These are phyloP conservation scores for Lindgomyces ingoldianus DNA, from an alignment of 495 filamentous ascomycete species.

Conservation along the genomic window DNA sequence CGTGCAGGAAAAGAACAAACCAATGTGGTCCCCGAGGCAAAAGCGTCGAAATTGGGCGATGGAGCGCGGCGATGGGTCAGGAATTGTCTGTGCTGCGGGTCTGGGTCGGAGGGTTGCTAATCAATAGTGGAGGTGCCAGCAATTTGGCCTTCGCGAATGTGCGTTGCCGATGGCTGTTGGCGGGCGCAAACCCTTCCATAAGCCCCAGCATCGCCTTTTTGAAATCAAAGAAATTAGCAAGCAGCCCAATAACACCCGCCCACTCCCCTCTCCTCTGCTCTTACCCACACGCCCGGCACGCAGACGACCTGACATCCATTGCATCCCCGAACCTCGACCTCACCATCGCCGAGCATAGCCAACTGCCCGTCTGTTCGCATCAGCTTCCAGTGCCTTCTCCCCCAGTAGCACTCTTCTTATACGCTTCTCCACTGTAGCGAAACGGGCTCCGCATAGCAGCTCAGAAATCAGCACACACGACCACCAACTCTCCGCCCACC, in stretches of 20 bases:
- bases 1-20: background rate
- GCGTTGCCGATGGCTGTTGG: conserved; percentile 4
- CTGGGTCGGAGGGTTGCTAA: conserved; percentile 14
- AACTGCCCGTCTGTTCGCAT: background rate
- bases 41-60: background rate
- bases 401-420: background rate
- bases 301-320: conserved; percentile 16
- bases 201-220: conserved; percentile 8
- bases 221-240: conserved; percentile 16
- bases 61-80: background rate
- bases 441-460: background rate
- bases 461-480: background rate
- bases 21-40: background rate
- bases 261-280: too few species aligned
- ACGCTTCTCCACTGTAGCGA: background rate
- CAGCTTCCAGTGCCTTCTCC: conserved; percentile 18
- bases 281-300: conserved; percentile 23
- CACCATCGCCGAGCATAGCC: conserved; percentile 8
- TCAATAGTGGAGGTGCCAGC: conserved; percentile 5
- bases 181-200: background rate
- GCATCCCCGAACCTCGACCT: conserved; percentile 17
- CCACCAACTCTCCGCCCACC: background rate
- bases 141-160: background rate
- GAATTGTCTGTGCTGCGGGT: background rate
- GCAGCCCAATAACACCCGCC: conserved; percentile 4